Percentiles rank a stretch among this genome's conserved stretches.
Conservation (phyloP, 345 rosid species). For the Lepidium sativum region DNA sequence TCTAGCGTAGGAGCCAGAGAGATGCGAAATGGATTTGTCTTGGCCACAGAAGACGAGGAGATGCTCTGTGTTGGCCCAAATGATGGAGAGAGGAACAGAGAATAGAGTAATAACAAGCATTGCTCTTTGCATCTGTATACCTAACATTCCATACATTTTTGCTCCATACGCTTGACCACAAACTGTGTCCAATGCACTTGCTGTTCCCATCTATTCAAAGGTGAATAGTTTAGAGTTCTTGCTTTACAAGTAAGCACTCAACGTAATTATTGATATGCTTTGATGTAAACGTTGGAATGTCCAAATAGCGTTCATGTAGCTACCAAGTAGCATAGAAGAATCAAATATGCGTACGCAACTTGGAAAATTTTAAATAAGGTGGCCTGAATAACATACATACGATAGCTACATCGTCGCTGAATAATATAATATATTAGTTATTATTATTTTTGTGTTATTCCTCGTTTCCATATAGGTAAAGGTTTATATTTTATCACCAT, state of each 20-base stretch:
- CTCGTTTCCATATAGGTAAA: neutral
- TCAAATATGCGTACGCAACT: conserved; percentile 3
- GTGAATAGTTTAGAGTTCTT: neutral
- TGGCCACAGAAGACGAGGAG: conserved; percentile 42
- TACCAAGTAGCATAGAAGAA: neutral
- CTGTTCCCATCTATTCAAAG: conserved; percentile 47
- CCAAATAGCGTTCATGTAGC: neutral
- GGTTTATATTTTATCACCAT: neutral
- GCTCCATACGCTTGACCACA: conserved; percentile 74
- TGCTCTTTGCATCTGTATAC: conserved; percentile 57
- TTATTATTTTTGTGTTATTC: neutral
- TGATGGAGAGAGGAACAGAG: conserved; percentile 44
- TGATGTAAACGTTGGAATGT: neutral
- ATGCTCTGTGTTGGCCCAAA: conserved; percentile 42
- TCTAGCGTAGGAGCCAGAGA: conserved; percentile 27
- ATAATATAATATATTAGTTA: neutral
- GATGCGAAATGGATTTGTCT: conserved; percentile 10
- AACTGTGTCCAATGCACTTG: conserved; percentile 60
- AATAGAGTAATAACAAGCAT: conserved; percentile 41
- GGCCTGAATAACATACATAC: neutral
- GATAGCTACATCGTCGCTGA: neutral
- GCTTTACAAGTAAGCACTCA: neutral
- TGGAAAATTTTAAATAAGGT: neutral
- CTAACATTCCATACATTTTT: conserved; percentile 53
- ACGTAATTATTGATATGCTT: neutral